Conservation (phyloP, 2,329 filamentous ascomycete species). For the Metarhizium robertsii region DNA sequence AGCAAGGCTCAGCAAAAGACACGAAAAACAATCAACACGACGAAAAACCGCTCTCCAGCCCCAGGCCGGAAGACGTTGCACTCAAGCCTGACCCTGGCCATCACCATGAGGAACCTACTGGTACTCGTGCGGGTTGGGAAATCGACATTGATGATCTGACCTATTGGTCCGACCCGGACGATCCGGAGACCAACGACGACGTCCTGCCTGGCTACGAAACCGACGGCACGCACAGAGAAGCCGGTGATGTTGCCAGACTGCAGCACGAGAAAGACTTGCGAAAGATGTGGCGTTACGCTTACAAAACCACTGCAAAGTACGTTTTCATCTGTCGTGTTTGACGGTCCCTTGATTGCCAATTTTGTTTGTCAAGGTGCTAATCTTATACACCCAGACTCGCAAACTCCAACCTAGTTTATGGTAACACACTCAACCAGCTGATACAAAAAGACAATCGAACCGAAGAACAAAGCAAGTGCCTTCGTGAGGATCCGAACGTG, state of each 20-base stretch:
- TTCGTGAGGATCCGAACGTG: slow-evolving; percentile 24
- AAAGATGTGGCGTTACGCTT: slow-evolving; percentile 29
- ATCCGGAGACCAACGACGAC: slow-evolving; percentile 24
- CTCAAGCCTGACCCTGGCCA: slow-evolving; percentile 3
- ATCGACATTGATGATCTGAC: slow-evolving; percentile 25
- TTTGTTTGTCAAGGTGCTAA: not conserved
- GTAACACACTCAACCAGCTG: slow-evolving; percentile 42
- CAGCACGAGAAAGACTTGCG: slow-evolving; percentile 34
- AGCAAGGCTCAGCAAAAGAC: not conserved
- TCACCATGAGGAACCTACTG: slow-evolving; percentile 9
- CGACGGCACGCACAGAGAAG: slow-evolving; percentile 23
- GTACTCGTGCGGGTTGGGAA: slow-evolving; percentile 20
- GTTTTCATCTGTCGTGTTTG: not conserved
- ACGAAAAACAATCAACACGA: not conserved
- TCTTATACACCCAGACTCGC: slow-evolving; percentile 21
- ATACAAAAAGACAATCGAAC: slow-evolving; percentile 28
- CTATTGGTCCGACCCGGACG: slow-evolving; percentile 26
- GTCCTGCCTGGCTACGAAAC: slow-evolving; percentile 26
- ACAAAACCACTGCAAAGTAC: slow-evolving; percentile 30
- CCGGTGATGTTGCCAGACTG: slow-evolving; percentile 22
- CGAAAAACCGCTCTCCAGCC: not conserved
- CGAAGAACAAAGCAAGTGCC: slow-evolving; percentile 19
- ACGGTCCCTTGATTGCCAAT: slow-evolving; percentile 7
- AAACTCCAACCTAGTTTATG: slow-evolving; percentile 45
- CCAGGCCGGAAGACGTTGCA: not conserved